phyloP scores from a whole-genome alignment of 768 basidiomycete species.

The Lactarius vividus region DNA sequence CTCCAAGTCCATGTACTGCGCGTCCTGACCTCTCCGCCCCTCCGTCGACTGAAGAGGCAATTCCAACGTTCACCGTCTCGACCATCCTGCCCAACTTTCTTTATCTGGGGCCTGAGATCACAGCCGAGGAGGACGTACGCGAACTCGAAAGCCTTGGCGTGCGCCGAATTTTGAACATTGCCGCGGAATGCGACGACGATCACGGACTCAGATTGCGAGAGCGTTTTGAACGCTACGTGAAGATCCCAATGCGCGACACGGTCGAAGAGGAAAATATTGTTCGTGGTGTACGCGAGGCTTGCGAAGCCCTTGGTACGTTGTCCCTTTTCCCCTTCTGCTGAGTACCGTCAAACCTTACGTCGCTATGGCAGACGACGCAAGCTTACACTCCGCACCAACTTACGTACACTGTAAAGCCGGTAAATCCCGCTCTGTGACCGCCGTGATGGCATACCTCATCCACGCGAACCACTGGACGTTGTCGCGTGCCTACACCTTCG shows the following conservation, averaged over 20 bases:
- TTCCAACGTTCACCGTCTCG: constrained; percentile 75
- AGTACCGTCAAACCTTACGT: constrained; percentile 3
- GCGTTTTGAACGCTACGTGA: constrained; percentile 79
- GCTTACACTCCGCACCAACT: constrained; percentile 80
- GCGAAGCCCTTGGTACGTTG: constrained; percentile 77
- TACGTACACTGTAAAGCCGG: constrained; percentile 98
- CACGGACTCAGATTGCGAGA: constrained; percentile 64
- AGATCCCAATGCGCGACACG: constrained; percentile 91
- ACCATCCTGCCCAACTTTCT: constrained; percentile 90
- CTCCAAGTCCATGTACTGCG: constrained; percentile 62
- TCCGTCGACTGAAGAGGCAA: constrained; percentile 57
- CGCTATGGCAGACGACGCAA: constrained; percentile 71
- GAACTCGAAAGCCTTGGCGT: constrained; percentile 75
- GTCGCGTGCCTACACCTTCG: constrained; percentile 86
- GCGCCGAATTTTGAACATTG: constrained; percentile 86
- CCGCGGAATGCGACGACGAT: constrained; percentile 86
- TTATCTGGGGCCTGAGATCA: constrained; percentile 87
- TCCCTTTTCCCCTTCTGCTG: constrained; percentile 4
- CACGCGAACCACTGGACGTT: constrained; percentile 97
- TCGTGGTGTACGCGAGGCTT: constrained; percentile 78
- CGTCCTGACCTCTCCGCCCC: constrained; percentile 60
- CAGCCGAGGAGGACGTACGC: constrained; percentile 67
- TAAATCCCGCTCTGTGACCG: constrained; percentile 93
- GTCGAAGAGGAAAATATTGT: constrained; percentile 92
- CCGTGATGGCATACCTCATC: constrained; percentile 96